Conservation (phyloP, 306 rosid species). For the Sindora glabra region DNA sequence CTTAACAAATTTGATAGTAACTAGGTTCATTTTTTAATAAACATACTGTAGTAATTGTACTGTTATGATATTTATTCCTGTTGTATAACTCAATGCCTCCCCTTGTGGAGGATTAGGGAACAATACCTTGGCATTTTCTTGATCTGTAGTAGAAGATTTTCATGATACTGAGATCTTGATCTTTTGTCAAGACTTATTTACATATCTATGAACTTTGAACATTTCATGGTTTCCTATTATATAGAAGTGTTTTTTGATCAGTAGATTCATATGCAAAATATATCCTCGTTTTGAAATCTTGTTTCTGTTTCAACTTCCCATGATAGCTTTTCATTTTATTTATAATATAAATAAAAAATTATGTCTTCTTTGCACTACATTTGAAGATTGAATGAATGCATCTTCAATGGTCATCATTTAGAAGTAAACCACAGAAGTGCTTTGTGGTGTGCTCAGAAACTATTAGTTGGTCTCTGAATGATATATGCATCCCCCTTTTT, state of each 20-base stretch:
- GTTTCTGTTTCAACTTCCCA: background rate
- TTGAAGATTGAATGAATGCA: background rate
- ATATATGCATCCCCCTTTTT: no score
- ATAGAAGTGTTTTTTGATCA: background rate
- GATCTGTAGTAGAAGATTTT: background rate
- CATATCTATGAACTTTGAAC: background rate
- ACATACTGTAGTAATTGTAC: background rate
- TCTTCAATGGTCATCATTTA: slow-evolving; percentile 1
- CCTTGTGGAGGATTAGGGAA: background rate
- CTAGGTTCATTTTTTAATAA: background rate
- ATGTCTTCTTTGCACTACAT: background rate
- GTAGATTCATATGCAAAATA: background rate
- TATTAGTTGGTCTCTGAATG: background rate
- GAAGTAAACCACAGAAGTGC: background rate
- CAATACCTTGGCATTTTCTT: background rate
- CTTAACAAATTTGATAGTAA: slow-evolving; percentile 3
- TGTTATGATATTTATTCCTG: background rate
- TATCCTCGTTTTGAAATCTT: slow-evolving; percentile 5
- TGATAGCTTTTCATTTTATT: background rate
- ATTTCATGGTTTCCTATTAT: no score
- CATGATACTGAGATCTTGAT: background rate
- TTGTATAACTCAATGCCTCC: background rate
- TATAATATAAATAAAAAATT: background rate
- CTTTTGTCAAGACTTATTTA: background rate
- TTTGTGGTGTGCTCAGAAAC: background rate